Base-by-base conservation (phyloP, 2,329 filamentous ascomycete genomes). In the Mycosphaerella arachidis region DNA sequence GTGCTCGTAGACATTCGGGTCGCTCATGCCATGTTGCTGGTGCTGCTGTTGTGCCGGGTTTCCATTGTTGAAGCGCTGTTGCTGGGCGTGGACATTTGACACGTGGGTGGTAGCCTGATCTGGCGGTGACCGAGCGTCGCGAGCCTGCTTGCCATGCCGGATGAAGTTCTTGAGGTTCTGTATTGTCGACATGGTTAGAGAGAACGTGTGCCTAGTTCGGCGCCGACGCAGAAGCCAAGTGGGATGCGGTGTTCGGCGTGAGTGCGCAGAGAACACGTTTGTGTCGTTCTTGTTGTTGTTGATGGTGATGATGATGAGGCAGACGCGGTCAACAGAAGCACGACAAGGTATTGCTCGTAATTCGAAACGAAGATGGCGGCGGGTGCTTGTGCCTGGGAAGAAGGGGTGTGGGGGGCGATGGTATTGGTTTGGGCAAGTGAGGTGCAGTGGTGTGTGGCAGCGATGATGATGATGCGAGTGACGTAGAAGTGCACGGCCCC, bases 91-190 rank as follows among this genome's bases (percentile, higher is more conserved):
- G 61, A 88, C 81, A 59, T 82, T 78, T 56, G 85, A 85, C 63
- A 87, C 80, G 69, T 84, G 82, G 62, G 84, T 86, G 67, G 82
- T 88, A 67, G 83, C 81, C 73, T 85, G 84, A 61, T 80, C 84
- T 70, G 83, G 83, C 48, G 76, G 78, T 60, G 81, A 79, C 58
- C 85, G 82, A 67, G 84, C 82, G 65, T 81, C 82, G 67, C 91
- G 89, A 69, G 92, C 93, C 82, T 96, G 92, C 81, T 97, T 97
- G 78, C 93, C 93, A 82, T 97, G 93, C 67, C 93, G 90, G 78
- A 97, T 94, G 78, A 97, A 95, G 78, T 97, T 97, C 79, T 97
- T 97, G 71, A 97, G 85, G 74, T 94, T 94, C 80, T 97, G 93
- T 79, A 97, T 96, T 51, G 85, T 85, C 70, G 83, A 85, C 85